A percentile compares a stretch with the other conserved stretches of the same genome.
Evolutionary conservation across 768 basidiomycete species (phyloP).

Genomic region (Boletus subparvulus): DNA sequence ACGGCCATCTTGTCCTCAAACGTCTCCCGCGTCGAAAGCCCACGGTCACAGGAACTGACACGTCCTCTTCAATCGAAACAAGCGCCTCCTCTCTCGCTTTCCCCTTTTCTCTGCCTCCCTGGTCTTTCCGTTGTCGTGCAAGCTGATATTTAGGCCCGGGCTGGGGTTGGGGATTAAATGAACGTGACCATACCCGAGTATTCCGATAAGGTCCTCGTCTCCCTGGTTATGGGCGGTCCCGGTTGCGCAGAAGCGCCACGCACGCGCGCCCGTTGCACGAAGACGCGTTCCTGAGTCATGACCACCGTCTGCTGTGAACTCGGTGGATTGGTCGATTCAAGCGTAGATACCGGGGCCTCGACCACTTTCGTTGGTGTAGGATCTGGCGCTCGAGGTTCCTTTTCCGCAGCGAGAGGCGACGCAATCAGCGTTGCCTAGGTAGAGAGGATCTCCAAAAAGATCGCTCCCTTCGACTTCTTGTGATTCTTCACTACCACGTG

Average conservation of each 20-base stretch:
- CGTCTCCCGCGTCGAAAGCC: constrained; percentile 6
- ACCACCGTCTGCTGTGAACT: constrained; percentile 14
- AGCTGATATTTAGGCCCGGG: not conserved
- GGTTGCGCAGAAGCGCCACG: constrained; percentile 15
- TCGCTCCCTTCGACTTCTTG: constrained; percentile 16
- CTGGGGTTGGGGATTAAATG: constrained; percentile 14
- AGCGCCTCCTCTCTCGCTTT: constrained; percentile 5
- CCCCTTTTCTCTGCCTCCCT: not conserved
- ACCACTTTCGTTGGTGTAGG: not conserved
- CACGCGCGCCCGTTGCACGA: constrained; percentile 1
- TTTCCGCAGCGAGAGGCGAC: constrained; percentile 13
- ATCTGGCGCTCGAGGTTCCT: not conserved
- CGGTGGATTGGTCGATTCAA: not conserved
- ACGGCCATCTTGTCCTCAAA: constrained; percentile 24
- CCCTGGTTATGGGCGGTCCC: constrained; percentile 7
- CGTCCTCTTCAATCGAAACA: constrained; percentile 9
- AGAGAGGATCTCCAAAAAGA: constrained; percentile 23
- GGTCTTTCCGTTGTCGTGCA: not conserved
- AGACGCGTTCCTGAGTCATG: not conserved
- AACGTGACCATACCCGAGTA: constrained; percentile 24
- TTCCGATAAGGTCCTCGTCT: constrained; percentile 11
- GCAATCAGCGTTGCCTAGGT: constrained; percentile 30
- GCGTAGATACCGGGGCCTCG: not conserved
- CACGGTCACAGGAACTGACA: not conserved
- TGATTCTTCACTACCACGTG: not conserved